Evolutionary conservation across 31 red algal species (phyloP).

Genomic region (Porphyra umbilicalis): DNA sequence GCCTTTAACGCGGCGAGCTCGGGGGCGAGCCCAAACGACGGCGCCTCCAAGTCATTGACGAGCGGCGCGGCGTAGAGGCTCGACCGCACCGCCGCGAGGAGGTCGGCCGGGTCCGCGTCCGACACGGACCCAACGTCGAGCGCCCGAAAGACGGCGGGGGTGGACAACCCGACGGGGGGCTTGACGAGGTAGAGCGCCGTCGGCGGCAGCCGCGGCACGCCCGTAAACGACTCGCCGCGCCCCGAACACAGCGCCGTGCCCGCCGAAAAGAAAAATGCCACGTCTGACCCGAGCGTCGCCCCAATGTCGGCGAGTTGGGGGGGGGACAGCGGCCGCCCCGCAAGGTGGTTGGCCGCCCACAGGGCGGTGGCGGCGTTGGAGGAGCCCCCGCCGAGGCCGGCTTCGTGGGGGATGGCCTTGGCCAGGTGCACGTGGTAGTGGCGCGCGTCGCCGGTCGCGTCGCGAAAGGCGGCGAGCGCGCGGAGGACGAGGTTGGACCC

Average conservation of each 20-base stretch:
- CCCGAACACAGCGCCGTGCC: slow-evolving; percentile 93
- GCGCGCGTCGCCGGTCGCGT: slow-evolving; percentile 30
- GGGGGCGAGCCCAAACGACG: slow-evolving; percentile 73
- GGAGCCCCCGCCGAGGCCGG: slow-evolving; percentile 95
- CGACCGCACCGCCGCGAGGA: slow-evolving; percentile 45
- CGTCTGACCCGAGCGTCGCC: slow-evolving; percentile 83
- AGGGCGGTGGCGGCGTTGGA: slow-evolving; percentile 94
- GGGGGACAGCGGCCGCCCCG: slow-evolving; percentile 33
- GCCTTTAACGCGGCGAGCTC: slow-evolving; percentile 57
- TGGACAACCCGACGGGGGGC: slow-evolving; percentile 67
- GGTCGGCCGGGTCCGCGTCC: slow-evolving; percentile 30
- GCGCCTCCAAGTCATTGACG: slow-evolving; percentile 90
- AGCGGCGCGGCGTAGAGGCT: slow-evolving; percentile 45
- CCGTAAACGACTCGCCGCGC: slow-evolving; percentile 66
- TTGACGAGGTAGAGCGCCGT: slow-evolving; percentile 78
- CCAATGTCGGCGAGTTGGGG: slow-evolving; percentile 72
- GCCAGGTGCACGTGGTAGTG: slow-evolving; percentile 71
- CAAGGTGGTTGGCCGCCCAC: slow-evolving; percentile 80
- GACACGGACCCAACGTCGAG: slow-evolving; percentile 35
- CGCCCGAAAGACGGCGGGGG: slow-evolving; percentile 57
- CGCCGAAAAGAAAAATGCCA: slow-evolving; percentile 89
- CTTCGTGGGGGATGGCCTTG: slow-evolving; percentile 74
- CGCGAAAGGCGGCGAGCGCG: slow-evolving; percentile 65
- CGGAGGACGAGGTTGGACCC: slow-evolving; percentile 76
- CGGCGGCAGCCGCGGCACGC: slow-evolving; percentile 30